Conservation (phyloP, 1,284 basidiomycete genomes). For the Trichosporon sp. region DNA sequence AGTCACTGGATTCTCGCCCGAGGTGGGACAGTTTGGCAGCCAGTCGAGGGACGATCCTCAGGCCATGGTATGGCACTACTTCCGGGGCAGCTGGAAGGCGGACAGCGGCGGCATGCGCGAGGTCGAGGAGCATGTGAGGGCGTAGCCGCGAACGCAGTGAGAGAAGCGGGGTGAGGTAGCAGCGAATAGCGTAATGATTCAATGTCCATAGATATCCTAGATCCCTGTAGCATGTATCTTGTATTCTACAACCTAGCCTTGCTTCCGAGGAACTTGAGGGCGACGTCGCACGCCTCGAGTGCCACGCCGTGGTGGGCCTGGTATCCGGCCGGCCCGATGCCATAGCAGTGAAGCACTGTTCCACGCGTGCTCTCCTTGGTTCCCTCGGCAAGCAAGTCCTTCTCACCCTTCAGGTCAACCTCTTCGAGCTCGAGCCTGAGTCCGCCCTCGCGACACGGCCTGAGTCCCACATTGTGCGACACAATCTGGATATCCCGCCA, state of each 20-base stretch:
- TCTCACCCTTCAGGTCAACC: conserved; percentile 61
- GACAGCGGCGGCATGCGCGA: conserved; percentile 3
- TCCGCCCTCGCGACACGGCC: conserved; percentile 69
- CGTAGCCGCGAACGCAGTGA: neutral
- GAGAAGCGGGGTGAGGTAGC: neutral
- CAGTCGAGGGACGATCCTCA: conserved; percentile 34
- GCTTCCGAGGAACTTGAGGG: conserved; percentile 30
- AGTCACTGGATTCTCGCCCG: conserved; percentile 57
- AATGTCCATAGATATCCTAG: conserved; percentile 6
- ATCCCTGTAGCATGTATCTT: conserved; percentile 1
- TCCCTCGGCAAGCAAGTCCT: conserved; percentile 25
- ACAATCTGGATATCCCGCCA: conserved; percentile 59
- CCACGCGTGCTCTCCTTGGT: conserved; percentile 33
- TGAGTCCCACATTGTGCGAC: conserved; percentile 67
- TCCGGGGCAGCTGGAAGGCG: conserved; percentile 49
- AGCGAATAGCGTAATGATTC: neutral
- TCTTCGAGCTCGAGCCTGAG: conserved; percentile 67
- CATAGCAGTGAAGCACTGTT: conserved; percentile 72
- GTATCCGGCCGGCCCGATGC: conserved; percentile 58
- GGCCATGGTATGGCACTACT: conserved; percentile 54
- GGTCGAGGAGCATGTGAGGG: neutral
- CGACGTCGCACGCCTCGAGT: conserved; percentile 48
- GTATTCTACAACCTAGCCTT: conserved; percentile 22
- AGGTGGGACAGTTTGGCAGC: conserved; percentile 54
- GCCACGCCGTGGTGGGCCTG: conserved; percentile 53